phyloP scores from a whole-genome alignment of 345 rosid genomes.

The Schrenkiella parvula region DNA sequence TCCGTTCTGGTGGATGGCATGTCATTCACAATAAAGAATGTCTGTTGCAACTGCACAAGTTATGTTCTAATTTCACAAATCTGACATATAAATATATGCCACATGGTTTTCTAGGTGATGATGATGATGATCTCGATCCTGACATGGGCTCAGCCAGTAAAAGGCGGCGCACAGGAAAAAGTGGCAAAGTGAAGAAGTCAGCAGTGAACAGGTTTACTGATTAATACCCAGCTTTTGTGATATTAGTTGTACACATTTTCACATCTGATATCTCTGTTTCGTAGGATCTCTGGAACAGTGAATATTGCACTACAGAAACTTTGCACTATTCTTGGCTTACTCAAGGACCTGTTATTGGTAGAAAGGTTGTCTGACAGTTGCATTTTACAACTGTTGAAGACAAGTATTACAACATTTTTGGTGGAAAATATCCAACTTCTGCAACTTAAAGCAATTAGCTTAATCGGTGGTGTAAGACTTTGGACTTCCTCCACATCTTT shows the following conservation, averaged over 20 bases:
- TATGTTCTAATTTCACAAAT: conserved; percentile 1
- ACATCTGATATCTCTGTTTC: conserved; percentile 25
- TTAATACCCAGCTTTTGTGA: conserved; percentile 16
- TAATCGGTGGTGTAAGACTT: conserved; percentile 75
- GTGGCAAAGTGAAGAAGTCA: conserved; percentile 71
- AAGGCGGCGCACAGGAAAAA: conserved; percentile 64
- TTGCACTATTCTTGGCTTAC: conserved; percentile 84
- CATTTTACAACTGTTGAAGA: conserved; percentile 85
- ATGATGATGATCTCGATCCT: conserved; percentile 75
- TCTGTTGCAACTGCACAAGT: neutral
- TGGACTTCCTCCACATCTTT: neutral
- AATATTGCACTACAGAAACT: conserved; percentile 82
- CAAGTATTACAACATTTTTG: conserved; percentile 78
- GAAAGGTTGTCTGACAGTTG: conserved; percentile 98
- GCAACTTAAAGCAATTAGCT: conserved; percentile 90
- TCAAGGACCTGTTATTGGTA: conserved; percentile 78
- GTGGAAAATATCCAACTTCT: conserved; percentile 95
- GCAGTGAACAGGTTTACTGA: conserved; percentile 65
- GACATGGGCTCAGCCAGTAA: conserved; percentile 76
- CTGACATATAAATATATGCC: conserved; percentile 21
- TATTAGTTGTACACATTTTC: neutral
- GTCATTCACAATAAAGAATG: neutral
- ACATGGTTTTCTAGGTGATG: conserved; percentile 57
- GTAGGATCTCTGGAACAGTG: conserved; percentile 85
- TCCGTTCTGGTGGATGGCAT: neutral